These are phyloP conservation scores for Avena sativa DNA, from an alignment of 176 grass and related monocot genomes.

Conservation along the genomic window DNA sequence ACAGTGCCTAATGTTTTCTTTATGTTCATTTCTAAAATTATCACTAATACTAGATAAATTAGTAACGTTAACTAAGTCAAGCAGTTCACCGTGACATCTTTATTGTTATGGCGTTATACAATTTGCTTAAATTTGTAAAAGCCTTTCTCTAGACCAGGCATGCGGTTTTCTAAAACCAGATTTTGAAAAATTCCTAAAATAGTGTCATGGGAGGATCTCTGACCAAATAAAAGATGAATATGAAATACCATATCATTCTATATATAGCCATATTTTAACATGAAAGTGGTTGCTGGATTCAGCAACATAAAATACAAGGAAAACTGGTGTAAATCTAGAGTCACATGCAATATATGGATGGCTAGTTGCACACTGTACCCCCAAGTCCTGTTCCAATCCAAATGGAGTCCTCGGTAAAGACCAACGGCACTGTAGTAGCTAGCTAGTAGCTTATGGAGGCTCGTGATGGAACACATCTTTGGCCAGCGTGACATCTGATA, in stretches of 20 bases:
- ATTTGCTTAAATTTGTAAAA: no score
- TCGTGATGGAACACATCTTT: not conserved
- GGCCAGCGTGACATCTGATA: conserved; percentile 7
- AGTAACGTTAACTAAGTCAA: not conserved
- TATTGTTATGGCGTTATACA: not conserved
- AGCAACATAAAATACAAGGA: not conserved
- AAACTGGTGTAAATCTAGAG: not conserved
- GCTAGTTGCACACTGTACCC: not conserved
- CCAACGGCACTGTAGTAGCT: not conserved
- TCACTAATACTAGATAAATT: not conserved
- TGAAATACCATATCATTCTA: not conserved
- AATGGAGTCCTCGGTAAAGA: conserved; percentile 29
- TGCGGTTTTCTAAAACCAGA: not conserved
- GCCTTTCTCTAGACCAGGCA: not conserved
- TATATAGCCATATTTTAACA: not conserved
- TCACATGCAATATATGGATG: not conserved
- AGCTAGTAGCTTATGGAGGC: not conserved
- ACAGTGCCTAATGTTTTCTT: not conserved
- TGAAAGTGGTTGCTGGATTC: not conserved
- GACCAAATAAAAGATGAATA: not conserved
- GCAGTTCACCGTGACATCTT: not conserved
- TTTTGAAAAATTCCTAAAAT: not conserved
- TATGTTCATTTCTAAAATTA: not conserved
- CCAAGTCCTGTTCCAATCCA: not conserved
- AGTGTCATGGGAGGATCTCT: not conserved